Evolutionary conservation across 345 rosid genomes (phyloP).

Genomic region (Ceriops zippeliana): DNA sequence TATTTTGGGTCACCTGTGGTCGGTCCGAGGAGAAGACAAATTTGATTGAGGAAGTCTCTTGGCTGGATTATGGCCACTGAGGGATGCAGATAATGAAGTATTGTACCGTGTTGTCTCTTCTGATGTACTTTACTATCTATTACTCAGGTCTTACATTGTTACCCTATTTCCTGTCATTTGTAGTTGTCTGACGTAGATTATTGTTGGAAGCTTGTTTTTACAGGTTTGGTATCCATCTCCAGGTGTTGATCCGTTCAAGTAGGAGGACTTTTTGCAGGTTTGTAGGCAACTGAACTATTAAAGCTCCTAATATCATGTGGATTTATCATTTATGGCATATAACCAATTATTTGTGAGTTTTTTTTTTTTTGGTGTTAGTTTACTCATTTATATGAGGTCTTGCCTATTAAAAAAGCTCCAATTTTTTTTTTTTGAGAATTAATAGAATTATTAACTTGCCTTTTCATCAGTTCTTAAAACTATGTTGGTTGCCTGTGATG

Average conservation of each 20-base stretch:
- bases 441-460: background rate
- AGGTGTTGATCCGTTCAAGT: constrained; percentile 79
- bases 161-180: constrained; percentile 9
- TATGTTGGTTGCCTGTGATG: background rate
- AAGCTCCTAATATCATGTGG: background rate
- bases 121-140: background rate
- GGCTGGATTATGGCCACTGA: constrained; percentile 95
- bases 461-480: background rate
- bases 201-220: constrained; percentile 45
- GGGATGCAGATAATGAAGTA: constrained; percentile 87
- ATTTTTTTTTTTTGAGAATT: background rate
- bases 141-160: background rate
- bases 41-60: constrained; percentile 89
- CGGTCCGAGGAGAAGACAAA: constrained; percentile 79
- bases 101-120: constrained; percentile 10
- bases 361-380: background rate
- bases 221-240: constrained; percentile 99
- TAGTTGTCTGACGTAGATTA: constrained; percentile 43
- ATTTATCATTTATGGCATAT: background rate
- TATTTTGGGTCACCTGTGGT: constrained; percentile 99
- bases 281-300: constrained; percentile 6
- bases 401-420: background rate
- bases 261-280: constrained; percentile 91
- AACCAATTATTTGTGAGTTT: background rate
- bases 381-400: background rate